Evolutionary conservation across 495 filamentous ascomycete species (phyloP).

Genomic region (Xylaria acuta): DNA sequence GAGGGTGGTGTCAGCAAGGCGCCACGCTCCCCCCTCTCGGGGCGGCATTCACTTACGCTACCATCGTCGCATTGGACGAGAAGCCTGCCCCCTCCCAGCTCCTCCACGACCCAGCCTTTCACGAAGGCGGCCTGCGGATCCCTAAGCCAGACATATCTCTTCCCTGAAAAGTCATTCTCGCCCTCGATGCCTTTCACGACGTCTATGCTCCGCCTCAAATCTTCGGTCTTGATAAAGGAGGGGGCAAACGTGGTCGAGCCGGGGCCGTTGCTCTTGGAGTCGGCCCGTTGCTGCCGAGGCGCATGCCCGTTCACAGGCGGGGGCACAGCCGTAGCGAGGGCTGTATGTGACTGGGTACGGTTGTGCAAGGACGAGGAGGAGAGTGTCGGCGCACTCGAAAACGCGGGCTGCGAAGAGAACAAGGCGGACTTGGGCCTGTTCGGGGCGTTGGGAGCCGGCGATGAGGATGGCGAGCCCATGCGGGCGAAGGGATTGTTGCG

Average conservation of each 20-base stretch:
- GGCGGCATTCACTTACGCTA: conserved; percentile 63
- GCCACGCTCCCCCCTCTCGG: not conserved
- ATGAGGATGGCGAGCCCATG: conserved; percentile 65
- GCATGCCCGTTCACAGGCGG: conserved; percentile 40
- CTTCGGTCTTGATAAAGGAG: conserved; percentile 88
- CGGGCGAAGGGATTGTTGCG: conserved; percentile 81
- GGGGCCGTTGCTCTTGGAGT: conserved; percentile 63
- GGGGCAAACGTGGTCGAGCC: conserved; percentile 86
- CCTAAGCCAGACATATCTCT: conserved; percentile 95
- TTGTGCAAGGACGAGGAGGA: conserved; percentile 34
- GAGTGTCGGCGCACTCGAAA: conserved; percentile 44
- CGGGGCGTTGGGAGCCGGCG: conserved; percentile 53
- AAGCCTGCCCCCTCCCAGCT: conserved; percentile 68
- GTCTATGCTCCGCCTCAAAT: conserved; percentile 69
- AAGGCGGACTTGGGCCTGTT: conserved; percentile 75
- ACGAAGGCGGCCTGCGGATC: conserved; percentile 88
- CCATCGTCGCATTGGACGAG: conserved; percentile 95
- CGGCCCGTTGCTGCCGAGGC: conserved; percentile 60
- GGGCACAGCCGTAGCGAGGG: conserved; percentile 35
- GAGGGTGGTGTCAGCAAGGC: conserved; percentile 31
- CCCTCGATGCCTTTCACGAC: conserved; percentile 81
- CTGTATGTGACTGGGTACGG: conserved; percentile 53
- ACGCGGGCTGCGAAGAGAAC: conserved; percentile 60
- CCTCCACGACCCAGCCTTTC: conserved; percentile 88
- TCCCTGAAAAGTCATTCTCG: conserved; percentile 98